Percentiles rank a stretch among this genome's conserved stretches.
Conservation (phyloP, 2,329 filamentous ascomycete species). For the Trichoderma koningii region DNA sequence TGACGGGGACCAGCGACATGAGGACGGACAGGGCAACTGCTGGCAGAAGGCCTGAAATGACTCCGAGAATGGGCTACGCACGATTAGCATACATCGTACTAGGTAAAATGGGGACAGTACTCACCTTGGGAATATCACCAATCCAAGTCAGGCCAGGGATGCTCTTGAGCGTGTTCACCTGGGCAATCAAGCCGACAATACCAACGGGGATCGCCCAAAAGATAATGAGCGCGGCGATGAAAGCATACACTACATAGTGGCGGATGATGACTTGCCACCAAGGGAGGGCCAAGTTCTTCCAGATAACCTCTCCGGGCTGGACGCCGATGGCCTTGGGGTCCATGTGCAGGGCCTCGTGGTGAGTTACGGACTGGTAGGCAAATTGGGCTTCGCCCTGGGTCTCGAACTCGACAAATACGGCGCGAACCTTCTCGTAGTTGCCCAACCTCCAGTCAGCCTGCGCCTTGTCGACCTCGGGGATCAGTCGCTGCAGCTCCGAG, state of each 20-base stretch:
- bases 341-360: constrained; percentile 82
- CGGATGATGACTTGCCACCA: constrained; percentile 79
- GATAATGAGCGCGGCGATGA: constrained; percentile 73
- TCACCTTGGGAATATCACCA: constrained; percentile 61
- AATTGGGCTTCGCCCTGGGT: constrained; percentile 80
- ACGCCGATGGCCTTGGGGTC: constrained; percentile 81
- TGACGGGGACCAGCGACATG: constrained; percentile 75
- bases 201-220: constrained; percentile 83
- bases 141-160: constrained; percentile 76
- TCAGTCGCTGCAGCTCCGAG: constrained; percentile 54
- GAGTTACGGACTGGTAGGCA: constrained; percentile 79
- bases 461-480: constrained; percentile 65
- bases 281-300: constrained; percentile 69
- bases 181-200: constrained; percentile 80
- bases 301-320: constrained; percentile 78
- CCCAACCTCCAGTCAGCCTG: constrained; percentile 65
- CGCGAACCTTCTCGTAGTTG: constrained; percentile 64
- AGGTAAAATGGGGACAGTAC: background rate
- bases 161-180: constrained; percentile 69
- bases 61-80: constrained; percentile 62
- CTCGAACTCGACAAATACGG: constrained; percentile 92
- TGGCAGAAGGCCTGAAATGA: constrained; percentile 82
- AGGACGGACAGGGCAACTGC: constrained; percentile 76
- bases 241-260: constrained; percentile 61
- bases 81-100: background rate